phyloP scores from a whole-genome alignment of 202 grass and related monocot genomes.

The Saccharum hybrid region DNA sequence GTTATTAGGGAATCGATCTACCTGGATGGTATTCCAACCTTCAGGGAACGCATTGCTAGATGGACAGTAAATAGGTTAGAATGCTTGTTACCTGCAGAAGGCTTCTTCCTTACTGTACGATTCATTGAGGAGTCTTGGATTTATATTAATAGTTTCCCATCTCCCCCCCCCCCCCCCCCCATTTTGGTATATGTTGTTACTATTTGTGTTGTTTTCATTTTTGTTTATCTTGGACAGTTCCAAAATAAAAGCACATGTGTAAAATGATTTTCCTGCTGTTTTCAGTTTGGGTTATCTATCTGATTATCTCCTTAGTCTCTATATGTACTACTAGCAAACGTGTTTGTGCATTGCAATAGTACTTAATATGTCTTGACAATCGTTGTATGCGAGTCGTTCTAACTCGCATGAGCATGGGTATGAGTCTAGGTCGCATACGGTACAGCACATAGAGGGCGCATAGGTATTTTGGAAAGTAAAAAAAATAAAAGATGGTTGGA shows the following conservation, averaged over 20 bases:
- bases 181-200: background rate
- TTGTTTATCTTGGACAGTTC: background rate
- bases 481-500: too few species aligned
- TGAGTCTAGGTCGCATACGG: too few species aligned
- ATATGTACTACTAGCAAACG: background rate
- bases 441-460: too few species aligned
- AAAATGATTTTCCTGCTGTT: background rate
- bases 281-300: background rate
- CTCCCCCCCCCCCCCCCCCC: too few species aligned
- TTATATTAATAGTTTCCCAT: background rate
- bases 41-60: background rate
- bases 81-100: constrained; percentile 21
- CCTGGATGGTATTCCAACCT: constrained; percentile 3
- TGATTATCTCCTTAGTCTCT: background rate
- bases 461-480: too few species aligned
- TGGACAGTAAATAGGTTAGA: constrained; percentile 25
- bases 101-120: background rate
- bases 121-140: constrained; percentile 13
- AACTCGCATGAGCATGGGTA: too few species aligned
- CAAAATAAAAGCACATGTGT: background rate
- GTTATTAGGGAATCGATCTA: constrained; percentile 8
- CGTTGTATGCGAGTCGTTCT: too few species aligned
- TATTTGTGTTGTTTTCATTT: background rate
- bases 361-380: background rate
- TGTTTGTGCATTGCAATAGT: too few species aligned